Conservation (phyloP, 164 flowering plant genomes). For the Macadamia tetraphylla region DNA sequence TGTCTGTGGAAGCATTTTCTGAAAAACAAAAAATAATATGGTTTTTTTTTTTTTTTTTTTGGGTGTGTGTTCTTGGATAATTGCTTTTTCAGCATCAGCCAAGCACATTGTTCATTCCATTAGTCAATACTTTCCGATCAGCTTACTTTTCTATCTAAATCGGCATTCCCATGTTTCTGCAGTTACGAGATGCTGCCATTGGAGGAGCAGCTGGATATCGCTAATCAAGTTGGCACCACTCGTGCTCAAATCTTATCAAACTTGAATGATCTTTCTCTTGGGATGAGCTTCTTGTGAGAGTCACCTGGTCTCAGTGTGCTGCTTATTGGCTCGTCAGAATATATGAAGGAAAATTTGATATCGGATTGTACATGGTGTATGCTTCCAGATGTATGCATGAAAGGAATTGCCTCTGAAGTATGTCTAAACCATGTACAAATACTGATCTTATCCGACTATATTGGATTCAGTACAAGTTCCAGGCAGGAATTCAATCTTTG, state of each 20-base stretch:
- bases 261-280: conserved; percentile 66
- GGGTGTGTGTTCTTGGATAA: background rate
- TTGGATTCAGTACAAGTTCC: background rate
- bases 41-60: too few species aligned
- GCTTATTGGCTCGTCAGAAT: background rate
- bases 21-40: background rate
- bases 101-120: background rate
- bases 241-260: conserved; percentile 75
- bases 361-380: background rate
- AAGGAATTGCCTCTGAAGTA: background rate
- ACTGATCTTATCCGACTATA: background rate
- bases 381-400: background rate
- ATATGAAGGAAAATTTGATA: background rate
- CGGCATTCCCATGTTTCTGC: conserved; percentile 16
- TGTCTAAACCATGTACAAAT: background rate
- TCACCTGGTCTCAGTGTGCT: background rate
- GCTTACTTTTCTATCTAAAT: background rate
- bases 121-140: background rate
- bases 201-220: conserved; percentile 86
- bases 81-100: background rate
- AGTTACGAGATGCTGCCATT: conserved; percentile 88
- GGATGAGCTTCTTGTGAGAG: conserved; percentile 76
- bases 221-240: conserved; percentile 85
- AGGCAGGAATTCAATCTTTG: background rate
- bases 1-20: background rate